Conservation (phyloP, 306 rosid species). For the Corylus heterophylla region DNA sequence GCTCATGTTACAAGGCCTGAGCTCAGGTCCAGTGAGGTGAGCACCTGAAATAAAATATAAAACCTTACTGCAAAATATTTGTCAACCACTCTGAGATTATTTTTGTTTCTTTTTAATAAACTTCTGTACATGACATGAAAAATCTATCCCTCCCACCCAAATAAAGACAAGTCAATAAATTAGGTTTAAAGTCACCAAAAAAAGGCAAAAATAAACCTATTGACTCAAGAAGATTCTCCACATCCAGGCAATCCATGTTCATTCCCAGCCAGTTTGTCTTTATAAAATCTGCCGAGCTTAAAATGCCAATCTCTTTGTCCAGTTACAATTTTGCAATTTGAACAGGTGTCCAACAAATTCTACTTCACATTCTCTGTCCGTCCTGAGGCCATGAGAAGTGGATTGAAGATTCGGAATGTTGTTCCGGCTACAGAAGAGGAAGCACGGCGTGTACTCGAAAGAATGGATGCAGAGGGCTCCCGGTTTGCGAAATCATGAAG, state of each 20-base stretch:
- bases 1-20: constrained; percentile 90
- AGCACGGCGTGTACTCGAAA: constrained; percentile 68
- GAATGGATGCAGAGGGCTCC: constrained; percentile 62
- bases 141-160: background rate
- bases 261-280: background rate
- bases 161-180: background rate
- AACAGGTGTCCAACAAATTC: constrained; percentile 83
- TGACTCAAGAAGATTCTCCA: background rate
- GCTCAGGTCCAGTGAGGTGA: constrained; percentile 79
- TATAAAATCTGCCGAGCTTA: background rate
- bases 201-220: background rate
- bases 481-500: constrained; percentile 28
- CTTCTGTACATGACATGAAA: background rate
- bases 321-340: constrained; percentile 11
- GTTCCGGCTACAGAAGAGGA: constrained; percentile 84
- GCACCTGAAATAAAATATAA: background rate
- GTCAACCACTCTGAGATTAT: background rate
- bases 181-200: background rate
- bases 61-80: background rate
- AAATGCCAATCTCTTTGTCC: background rate
- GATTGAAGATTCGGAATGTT: constrained; percentile 59
- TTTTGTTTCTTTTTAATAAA: background rate
- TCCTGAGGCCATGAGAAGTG: constrained; percentile 53
- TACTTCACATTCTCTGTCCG: constrained; percentile 72
- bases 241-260: background rate